Evolutionary conservation across 805 yeast genomes (phyloP).

Genomic region (Peterozyma toletana): DNA sequence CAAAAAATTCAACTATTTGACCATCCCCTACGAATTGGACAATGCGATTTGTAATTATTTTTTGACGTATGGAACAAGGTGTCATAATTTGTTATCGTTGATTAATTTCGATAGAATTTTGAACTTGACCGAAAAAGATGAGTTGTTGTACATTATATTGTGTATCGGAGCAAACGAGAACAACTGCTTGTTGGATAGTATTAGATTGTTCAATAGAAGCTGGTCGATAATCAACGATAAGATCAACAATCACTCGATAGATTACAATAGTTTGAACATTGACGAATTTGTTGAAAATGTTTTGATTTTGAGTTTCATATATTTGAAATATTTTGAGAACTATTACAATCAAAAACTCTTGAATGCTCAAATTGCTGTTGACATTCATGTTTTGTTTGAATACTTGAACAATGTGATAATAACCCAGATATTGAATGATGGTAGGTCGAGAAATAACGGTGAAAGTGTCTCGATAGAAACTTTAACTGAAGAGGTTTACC

Average conservation of each 20-base stretch:
- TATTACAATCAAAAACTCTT: conserved; percentile 5
- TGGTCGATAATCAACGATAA: conserved; percentile 31
- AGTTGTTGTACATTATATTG: conserved; percentile 34
- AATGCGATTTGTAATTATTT: conserved; percentile 18
- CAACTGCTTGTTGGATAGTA: conserved; percentile 24
- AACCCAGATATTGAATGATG: conserved; percentile 30
- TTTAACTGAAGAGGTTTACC: conserved; percentile 10
- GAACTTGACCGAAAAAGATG: conserved; percentile 23
- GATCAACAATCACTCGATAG: conserved; percentile 18
- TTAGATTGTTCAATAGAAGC: conserved; percentile 31
- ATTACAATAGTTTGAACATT: conserved; percentile 20
- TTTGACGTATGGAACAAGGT: conserved; percentile 17
- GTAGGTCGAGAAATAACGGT: conserved; percentile 3
- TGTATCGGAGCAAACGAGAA: conserved; percentile 37
- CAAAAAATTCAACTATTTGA: conserved; percentile 19
- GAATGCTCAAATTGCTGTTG: conserved; percentile 16
- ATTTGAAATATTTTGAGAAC: conserved; percentile 28
- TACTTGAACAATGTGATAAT: conserved; percentile 40
- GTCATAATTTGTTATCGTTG: conserved; percentile 22
- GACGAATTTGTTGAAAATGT: conserved; percentile 36
- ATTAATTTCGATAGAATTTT: conserved; percentile 11
- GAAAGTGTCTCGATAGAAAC: conserved; percentile 5
- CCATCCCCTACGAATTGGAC: conserved; percentile 11
- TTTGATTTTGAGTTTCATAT: conserved; percentile 34
- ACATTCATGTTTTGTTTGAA: conserved; percentile 39